Conservation (phyloP, 2,329 filamentous ascomycete genomes). For the Dactylella cylindrospora region DNA sequence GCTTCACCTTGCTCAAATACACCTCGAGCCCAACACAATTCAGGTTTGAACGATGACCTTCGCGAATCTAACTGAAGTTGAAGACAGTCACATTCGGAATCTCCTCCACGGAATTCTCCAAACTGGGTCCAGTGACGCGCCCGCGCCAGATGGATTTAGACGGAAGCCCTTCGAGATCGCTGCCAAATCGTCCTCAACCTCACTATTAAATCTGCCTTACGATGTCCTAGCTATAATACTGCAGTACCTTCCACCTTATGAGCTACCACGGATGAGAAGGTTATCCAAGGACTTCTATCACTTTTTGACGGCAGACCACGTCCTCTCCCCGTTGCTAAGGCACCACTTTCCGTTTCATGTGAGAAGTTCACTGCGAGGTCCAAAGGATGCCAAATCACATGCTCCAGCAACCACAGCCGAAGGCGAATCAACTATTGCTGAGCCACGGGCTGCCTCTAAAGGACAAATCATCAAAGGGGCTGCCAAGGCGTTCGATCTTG, state of each 20-base stretch:
- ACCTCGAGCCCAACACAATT: no score
- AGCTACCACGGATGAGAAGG: conserved; percentile 27
- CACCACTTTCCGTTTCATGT: conserved; percentile 38
- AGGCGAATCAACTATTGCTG: not conserved
- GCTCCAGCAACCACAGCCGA: not conserved
- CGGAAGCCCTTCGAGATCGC: conserved; percentile 15
- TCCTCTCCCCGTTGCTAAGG: conserved; percentile 30
- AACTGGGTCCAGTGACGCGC: conserved; percentile 8
- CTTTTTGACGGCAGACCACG: conserved; percentile 30
- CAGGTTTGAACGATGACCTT: no score
- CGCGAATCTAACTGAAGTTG: no score
- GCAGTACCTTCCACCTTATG: conserved; percentile 31
- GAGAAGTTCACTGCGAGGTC: conserved; percentile 27
- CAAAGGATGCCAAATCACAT: not conserved
- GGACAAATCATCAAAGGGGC: conserved; percentile 14
- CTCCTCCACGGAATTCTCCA: no score
- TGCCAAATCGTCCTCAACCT: conserved; percentile 4
- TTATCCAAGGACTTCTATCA: conserved; percentile 31
- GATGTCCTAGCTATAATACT: conserved; percentile 37
- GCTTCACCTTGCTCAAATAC: no score
- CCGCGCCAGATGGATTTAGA: conserved; percentile 20
- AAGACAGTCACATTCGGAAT: no score
- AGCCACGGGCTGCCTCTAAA: not conserved
- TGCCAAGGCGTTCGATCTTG: conserved; percentile 28
- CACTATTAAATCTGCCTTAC: conserved; percentile 34